Percentiles rank a stretch among this genome's conserved stretches.
phyloP scores from a whole-genome alignment of 805 yeast species.

The Wickerhamiella kurtzmanii region DNA sequence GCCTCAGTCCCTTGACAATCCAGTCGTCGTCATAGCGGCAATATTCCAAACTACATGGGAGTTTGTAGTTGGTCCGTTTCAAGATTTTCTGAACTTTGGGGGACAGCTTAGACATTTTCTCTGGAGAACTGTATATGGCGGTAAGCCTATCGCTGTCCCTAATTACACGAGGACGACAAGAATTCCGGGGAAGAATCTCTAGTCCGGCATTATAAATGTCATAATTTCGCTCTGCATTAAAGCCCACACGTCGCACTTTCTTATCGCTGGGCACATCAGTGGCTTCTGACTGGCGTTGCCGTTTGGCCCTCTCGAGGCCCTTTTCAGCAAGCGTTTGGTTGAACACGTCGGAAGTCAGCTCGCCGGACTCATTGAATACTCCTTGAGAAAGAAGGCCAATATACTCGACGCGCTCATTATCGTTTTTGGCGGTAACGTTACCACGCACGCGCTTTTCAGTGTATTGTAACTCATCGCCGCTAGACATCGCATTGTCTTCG shows the following conservation, averaged over 20 bases:
- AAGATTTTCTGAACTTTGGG: constrained; percentile 1
- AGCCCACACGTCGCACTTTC: neutral
- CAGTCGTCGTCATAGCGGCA: constrained; percentile 6
- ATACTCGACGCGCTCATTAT: constrained; percentile 1
- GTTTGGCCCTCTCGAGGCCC: neutral
- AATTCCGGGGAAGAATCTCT: constrained; percentile 9
- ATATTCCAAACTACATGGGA: constrained; percentile 5
- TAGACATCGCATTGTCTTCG: neutral
- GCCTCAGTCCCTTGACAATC: constrained; percentile 3
- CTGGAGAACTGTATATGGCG: neutral
- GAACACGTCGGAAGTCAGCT: constrained; percentile 5
- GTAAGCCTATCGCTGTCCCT: constrained; percentile 5
- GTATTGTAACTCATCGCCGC: neutral
- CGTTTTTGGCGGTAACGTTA: neutral
- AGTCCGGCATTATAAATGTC: constrained; percentile 4
- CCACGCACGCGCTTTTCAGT: neutral
- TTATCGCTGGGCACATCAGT: too few relatives aligned
- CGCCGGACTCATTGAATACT: constrained; percentile 6
- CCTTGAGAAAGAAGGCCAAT: constrained; percentile 11
- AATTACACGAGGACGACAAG: constrained; percentile 7
- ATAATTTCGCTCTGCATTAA: neutral
- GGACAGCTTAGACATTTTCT: neutral
- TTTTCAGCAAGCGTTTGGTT: neutral
- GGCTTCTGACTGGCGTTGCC: neutral
- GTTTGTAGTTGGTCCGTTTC: constrained; percentile 9